A percentile compares a stretch with the other conserved stretches of the same genome.
Conservation (phyloP, 495 filamentous ascomycete species). For the Penicillium riverlandense region DNA sequence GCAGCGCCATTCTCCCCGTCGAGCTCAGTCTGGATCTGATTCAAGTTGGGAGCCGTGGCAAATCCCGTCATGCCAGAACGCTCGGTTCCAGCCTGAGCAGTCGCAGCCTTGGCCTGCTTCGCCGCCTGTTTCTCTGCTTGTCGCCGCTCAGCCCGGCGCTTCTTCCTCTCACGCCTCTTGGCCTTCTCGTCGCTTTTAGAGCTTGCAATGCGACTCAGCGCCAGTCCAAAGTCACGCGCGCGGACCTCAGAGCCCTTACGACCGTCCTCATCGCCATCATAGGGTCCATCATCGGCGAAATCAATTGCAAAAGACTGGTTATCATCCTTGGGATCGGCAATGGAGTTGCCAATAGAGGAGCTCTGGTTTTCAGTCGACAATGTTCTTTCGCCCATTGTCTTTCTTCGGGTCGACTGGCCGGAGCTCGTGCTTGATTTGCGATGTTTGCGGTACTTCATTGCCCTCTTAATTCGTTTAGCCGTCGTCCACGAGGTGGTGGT, state of each 20-base stretch:
- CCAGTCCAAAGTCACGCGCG: constrained; percentile 26
- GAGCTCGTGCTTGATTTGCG: constrained; percentile 71
- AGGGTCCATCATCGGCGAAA: constrained; percentile 24
- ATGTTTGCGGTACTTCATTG: constrained; percentile 57
- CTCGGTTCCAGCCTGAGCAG: not conserved
- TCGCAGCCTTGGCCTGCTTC: not conserved
- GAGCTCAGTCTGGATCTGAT: not conserved
- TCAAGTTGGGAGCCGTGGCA: constrained; percentile 9
- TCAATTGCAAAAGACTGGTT: constrained; percentile 21
- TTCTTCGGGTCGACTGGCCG: constrained; percentile 18
- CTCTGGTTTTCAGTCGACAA: constrained; percentile 13
- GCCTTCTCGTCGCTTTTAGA: constrained; percentile 14
- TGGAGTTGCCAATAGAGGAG: constrained; percentile 18
- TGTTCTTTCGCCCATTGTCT: constrained; percentile 7
- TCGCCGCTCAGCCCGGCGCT: constrained; percentile 15
- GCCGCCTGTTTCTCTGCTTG: not conserved
- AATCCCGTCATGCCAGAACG: constrained; percentile 8
- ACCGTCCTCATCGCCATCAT: constrained; percentile 20
- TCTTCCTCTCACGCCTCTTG: constrained; percentile 25
- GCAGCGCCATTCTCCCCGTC: no score
- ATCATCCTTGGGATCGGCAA: constrained; percentile 19
- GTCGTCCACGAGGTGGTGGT: constrained; percentile 66
- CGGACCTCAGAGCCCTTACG: constrained; percentile 13
- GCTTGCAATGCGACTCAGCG: constrained; percentile 6
- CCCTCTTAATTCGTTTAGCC: constrained; percentile 64